These are phyloP conservation scores for Nosema granulosis DNA, from an alignment of 371 early-diverging fungal genomes.

Conservation along the genomic window DNA sequence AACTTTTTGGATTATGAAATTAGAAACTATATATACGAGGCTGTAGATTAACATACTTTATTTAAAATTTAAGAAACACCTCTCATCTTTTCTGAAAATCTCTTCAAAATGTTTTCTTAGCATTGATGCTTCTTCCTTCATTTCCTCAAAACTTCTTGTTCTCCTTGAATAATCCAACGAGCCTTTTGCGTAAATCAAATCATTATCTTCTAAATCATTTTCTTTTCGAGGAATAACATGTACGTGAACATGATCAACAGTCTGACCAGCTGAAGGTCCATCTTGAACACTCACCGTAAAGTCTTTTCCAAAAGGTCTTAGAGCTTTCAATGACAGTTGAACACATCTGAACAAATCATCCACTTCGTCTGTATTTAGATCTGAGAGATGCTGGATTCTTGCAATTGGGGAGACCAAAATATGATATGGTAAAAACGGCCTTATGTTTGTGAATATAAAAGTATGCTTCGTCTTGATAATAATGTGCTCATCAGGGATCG, in stretches of 20 bases:
- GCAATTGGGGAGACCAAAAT: conserved; percentile 56
- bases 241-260: conserved; percentile 83
- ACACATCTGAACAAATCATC: conserved; percentile 50
- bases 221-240: conserved; percentile 79
- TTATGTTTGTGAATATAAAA: conserved; percentile 51
- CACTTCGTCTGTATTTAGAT: conserved; percentile 45
- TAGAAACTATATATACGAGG: too few species aligned
- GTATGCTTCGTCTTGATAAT: conserved; percentile 42
- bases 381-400: conserved; percentile 21
- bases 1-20: too few species aligned
- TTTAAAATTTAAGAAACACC: conserved; percentile 8
- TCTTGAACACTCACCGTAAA: conserved; percentile 68
- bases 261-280: conserved; percentile 79
- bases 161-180: conserved; percentile 32
- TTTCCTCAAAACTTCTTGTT: conserved; percentile 47
- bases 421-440: conserved; percentile 58
- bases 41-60: background rate
- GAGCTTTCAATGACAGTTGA: conserved; percentile 2
- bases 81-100: background rate
- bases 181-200: conserved; percentile 44
- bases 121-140: conserved; percentile 33
- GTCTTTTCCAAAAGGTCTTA: conserved; percentile 20
- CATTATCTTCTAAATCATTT: conserved; percentile 69
- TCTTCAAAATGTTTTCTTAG: conserved; percentile 37
- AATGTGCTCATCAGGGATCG: conserved; percentile 50